A percentile compares a stretch with the other conserved stretches of the same genome.
These are phyloP conservation scores for Volvox reticuliferus DNA, from an alignment of 139 green algal genomes.

Conservation along the genomic window DNA sequence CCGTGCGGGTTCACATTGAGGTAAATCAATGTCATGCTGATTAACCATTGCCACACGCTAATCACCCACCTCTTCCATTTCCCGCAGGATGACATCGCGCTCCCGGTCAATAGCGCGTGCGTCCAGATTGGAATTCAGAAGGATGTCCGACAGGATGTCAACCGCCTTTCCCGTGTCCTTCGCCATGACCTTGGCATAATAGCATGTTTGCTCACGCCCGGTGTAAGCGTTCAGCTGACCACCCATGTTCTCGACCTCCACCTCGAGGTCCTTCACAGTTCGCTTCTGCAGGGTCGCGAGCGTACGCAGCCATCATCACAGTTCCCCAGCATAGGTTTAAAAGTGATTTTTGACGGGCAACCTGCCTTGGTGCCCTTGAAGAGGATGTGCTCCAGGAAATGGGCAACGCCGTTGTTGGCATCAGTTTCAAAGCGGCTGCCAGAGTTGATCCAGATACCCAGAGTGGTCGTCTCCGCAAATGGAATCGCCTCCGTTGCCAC, in stretches of 20 bases:
- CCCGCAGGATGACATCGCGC: conserved; percentile 95
- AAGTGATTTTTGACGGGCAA: background rate
- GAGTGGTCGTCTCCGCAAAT: conserved; percentile 90
- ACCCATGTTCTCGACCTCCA: conserved; percentile 99
- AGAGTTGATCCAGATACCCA: conserved; percentile 99
- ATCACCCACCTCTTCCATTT: conserved; percentile 94
- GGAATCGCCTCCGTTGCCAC: conserved; percentile 93
- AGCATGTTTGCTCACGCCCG: conserved; percentile 95
- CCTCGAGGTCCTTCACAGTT: conserved; percentile 89
- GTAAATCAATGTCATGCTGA: too few relatives aligned
- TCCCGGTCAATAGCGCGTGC: conserved; percentile 91
- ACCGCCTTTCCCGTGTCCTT: conserved; percentile 92
- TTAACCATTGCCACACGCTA: background rate
- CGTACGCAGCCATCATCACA: background rate
- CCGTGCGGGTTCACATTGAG: too few relatives aligned
- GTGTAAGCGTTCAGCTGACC: conserved; percentile 99
- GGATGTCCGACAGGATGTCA: conserved; percentile 96
- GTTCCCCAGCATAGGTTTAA: background rate
- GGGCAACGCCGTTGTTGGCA: conserved; percentile 94
- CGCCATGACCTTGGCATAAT: conserved; percentile 94
- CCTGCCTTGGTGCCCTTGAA: conserved; percentile 97
- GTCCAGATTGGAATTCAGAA: conserved; percentile 94
- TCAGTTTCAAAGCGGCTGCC: conserved; percentile 94
- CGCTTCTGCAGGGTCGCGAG: conserved; percentile 71
- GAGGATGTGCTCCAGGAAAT: conserved; percentile 99